phyloP scores from a whole-genome alignment of 768 basidiomycete genomes.

The Rhodotorula toruloides region DNA sequence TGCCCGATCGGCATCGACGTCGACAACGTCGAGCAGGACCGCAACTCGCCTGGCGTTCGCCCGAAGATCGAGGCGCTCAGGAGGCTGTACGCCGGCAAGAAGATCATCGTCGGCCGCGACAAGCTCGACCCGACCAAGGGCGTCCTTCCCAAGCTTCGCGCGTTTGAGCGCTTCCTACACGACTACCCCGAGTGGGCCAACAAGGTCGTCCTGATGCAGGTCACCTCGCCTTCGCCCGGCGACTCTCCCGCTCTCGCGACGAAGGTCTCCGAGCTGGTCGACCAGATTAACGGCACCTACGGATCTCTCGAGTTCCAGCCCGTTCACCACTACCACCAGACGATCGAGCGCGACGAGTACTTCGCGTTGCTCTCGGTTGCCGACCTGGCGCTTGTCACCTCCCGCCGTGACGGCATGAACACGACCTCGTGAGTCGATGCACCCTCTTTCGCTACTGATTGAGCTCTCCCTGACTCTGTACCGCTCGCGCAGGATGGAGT shows the following conservation, averaged over 20 bases:
- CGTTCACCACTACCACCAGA: constrained; percentile 97
- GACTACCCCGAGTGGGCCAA: constrained; percentile 85
- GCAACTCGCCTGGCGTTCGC: constrained; percentile 60
- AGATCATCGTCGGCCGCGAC: constrained; percentile 95
- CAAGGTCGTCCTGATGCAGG: constrained; percentile 59
- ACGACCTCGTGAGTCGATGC: constrained; percentile 68
- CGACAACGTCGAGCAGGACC: constrained; percentile 75
- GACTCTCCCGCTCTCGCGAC: constrained; percentile 91
- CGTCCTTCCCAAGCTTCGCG: constrained; percentile 93
- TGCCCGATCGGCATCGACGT: constrained; percentile 96
- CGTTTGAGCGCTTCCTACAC: constrained; percentile 86
- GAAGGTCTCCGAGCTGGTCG: constrained; percentile 85
- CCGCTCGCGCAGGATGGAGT: constrained; percentile 54
- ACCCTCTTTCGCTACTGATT: background rate
- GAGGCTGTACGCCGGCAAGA: constrained; percentile 86
- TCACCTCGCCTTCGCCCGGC: constrained; percentile 84
- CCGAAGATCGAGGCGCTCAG: constrained; percentile 85
- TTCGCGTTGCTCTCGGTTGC: constrained; percentile 90
- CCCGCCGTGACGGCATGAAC: constrained; percentile 97
- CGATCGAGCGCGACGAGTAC: constrained; percentile 78
- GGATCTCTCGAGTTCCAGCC: constrained; percentile 92
- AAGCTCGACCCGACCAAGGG: constrained; percentile 99
- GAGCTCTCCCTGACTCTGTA: background rate
- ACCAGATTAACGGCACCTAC: constrained; percentile 87
- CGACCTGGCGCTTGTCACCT: constrained; percentile 90